Percentiles rank a stretch among this genome's conserved stretches.
Evolutionary conservation across 306 rosid species (phyloP).

Genomic region (Gleditsia sinensis): DNA sequence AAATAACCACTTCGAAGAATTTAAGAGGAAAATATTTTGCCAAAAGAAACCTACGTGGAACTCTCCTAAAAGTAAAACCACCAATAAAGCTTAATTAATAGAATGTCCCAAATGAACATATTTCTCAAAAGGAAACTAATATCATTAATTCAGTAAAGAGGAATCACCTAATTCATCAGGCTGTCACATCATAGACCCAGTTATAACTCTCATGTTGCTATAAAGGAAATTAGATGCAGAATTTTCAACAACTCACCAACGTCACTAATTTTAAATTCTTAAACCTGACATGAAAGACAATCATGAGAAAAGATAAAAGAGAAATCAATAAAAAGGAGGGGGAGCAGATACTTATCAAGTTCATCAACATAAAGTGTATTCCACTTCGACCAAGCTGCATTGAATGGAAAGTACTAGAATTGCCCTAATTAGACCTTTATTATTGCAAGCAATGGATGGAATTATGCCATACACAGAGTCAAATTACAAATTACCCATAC

Average conservation of each 20-base stretch:
- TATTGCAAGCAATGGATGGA: constrained; percentile 11
- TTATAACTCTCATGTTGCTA: background rate
- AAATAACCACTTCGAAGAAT: background rate
- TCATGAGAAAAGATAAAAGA: background rate
- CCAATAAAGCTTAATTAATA: background rate
- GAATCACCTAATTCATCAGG: background rate
- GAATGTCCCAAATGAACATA: background rate
- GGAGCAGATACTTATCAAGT: background rate
- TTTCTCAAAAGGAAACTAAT: background rate
- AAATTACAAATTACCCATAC: constrained; percentile 28
- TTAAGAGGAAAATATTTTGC: background rate
- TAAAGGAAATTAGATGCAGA: background rate
- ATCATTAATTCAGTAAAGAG: background rate
- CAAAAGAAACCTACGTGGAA: background rate
- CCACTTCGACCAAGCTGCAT: background rate
- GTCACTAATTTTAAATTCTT: background rate
- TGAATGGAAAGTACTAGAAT: background rate
- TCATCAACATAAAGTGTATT: background rate
- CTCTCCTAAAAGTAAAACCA: background rate
- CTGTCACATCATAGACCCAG: background rate
- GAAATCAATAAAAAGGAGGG: background rate
- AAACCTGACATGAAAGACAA: background rate
- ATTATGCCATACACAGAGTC: background rate
- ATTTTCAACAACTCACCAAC: background rate
- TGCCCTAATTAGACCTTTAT: background rate